These are phyloP conservation scores for Clonostachys chloroleuca DNA, from an alignment of 2,329 filamentous ascomycete species.

Conservation along the genomic window DNA sequence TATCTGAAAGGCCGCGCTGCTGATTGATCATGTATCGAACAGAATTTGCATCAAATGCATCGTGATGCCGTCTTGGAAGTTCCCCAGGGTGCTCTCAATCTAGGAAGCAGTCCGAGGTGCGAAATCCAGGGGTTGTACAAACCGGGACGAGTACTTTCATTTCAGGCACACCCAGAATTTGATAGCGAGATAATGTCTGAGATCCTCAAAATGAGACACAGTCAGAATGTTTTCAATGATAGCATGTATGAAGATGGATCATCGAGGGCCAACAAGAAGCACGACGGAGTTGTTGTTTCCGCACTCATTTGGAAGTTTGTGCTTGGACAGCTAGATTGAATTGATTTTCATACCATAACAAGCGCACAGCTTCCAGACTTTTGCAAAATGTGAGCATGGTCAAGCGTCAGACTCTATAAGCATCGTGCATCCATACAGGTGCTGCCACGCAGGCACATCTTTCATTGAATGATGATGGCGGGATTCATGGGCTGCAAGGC, in stretches of 20 bases:
- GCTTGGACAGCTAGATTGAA: background rate
- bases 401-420: no score
- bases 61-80: constrained; percentile 34
- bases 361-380: no score
- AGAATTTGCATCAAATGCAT: constrained; percentile 42
- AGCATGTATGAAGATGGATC: constrained; percentile 5
- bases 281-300: constrained; percentile 18
- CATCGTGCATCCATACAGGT: no score
- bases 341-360: no score
- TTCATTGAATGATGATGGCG: no score
- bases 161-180: constrained; percentile 46
- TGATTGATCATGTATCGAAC: background rate
- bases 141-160: constrained; percentile 28
- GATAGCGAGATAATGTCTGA: constrained; percentile 30
- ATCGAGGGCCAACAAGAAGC: constrained; percentile 13
- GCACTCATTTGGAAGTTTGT: constrained; percentile 18
- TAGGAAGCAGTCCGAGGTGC: constrained; percentile 34
- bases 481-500: no score
- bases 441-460: no score
- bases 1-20: no score
- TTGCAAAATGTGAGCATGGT: no score
- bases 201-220: constrained; percentile 19
- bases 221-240: constrained; percentile 9
- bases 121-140: constrained; percentile 36
- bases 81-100: constrained; percentile 28